Evolutionary conservation across 345 rosid genomes (phyloP).

Genomic region (Brassica rapa): DNA sequence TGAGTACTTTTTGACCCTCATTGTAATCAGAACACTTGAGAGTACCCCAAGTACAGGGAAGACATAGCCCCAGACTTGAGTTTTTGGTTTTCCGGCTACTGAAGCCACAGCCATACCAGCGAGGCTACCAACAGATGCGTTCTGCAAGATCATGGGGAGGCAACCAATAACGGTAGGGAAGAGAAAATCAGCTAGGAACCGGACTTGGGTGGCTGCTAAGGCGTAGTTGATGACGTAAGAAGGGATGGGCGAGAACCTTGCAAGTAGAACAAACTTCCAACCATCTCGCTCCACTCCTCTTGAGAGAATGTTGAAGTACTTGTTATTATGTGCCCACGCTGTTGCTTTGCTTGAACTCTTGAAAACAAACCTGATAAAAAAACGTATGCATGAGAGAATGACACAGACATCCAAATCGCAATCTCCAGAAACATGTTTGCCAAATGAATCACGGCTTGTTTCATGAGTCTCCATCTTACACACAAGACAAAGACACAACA

Average conservation of each 20-base stretch:
- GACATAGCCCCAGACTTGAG: slow-evolving; percentile 66
- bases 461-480: neutral
- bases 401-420: neutral
- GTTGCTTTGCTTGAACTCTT: slow-evolving; percentile 64
- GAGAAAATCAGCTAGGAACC: slow-evolving; percentile 80
- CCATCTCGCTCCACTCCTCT: slow-evolving; percentile 90
- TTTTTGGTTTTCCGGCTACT: slow-evolving; percentile 61
- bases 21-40: slow-evolving; percentile 79
- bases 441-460: neutral
- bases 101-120: slow-evolving; percentile 92
- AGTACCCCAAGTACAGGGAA: slow-evolving; percentile 72
- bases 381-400: slow-evolving; percentile 6
- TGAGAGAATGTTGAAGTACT: slow-evolving; percentile 69
- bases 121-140: slow-evolving; percentile 91
- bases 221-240: slow-evolving; percentile 88
- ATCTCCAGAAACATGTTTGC: neutral
- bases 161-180: slow-evolving; percentile 82
- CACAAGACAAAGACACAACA: neutral
- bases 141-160: slow-evolving; percentile 93
- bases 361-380: slow-evolving; percentile 60
- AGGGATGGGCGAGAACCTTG: slow-evolving; percentile 93
- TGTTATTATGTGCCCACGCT: slow-evolving; percentile 70
- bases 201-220: slow-evolving; percentile 79
- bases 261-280: slow-evolving; percentile 93
- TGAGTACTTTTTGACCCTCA: slow-evolving; percentile 75